Percentiles rank a stretch among this genome's conserved stretches.
These are phyloP conservation scores for Fusarium nurragi DNA, from an alignment of 2,329 filamentous ascomycete species.

Conservation along the genomic window DNA sequence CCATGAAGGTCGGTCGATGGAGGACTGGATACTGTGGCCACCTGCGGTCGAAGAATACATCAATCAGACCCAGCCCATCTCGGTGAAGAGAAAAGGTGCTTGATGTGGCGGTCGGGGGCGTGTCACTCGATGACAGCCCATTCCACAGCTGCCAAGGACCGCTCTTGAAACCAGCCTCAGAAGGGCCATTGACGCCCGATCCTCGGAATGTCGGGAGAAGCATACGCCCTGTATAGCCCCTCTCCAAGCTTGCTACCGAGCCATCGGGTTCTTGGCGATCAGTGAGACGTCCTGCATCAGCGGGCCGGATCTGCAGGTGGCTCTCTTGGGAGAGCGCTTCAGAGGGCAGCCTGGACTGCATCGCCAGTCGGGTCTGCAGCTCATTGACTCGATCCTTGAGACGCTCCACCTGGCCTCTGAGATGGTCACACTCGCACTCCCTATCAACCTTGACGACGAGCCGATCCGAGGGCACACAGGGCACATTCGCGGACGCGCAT, in stretches of 20 bases:
- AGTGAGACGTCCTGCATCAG: not conserved
- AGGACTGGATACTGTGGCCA: conserved; percentile 39
- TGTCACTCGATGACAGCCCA: conserved; percentile 30
- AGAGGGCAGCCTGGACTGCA: not conserved
- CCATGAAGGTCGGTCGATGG: conserved; percentile 38
- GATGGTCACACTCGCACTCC: conserved; percentile 36
- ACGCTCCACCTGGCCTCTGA: conserved; percentile 29
- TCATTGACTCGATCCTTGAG: conserved; percentile 26
- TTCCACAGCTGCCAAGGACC: conserved; percentile 40
- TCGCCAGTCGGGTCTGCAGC: conserved; percentile 24
- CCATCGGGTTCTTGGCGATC: conserved; percentile 13
- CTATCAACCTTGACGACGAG: conserved; percentile 31
- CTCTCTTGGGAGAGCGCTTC: not conserved
- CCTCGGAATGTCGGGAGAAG: conserved; percentile 36
- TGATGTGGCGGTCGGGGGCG: conserved; percentile 7
- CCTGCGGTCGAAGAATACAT: conserved; percentile 34
- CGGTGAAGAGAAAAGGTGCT: conserved; percentile 23
- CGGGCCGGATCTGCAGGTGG: conserved; percentile 1
- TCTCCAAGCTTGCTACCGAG: conserved; percentile 22
- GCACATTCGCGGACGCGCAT: conserved; percentile 22
- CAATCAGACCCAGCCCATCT: conserved; percentile 27
- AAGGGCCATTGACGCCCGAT: not conserved
- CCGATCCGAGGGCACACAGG: conserved; percentile 38
- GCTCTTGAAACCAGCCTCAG: conserved; percentile 33
- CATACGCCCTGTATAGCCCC: conserved; percentile 32